These are phyloP conservation scores for Fusarium pilosicola DNA, from an alignment of 2,329 filamentous ascomycete genomes.

Conservation along the genomic window DNA sequence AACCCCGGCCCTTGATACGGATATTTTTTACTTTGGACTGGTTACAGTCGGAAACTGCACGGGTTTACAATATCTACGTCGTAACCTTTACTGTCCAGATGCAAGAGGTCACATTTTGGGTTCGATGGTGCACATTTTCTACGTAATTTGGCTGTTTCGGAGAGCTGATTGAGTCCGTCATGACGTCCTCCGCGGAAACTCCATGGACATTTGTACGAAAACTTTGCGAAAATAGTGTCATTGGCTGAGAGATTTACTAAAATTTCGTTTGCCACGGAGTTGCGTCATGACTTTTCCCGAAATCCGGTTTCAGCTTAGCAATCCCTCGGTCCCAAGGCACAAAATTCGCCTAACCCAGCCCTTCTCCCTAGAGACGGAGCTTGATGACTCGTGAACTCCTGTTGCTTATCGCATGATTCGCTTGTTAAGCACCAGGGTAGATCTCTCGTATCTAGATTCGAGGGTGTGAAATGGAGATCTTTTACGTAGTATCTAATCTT, in stretches of 20 bases:
- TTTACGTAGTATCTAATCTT: neutral
- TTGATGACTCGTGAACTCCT: conserved; percentile 5
- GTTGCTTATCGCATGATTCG: conserved; percentile 13
- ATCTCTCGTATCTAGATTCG: conserved; percentile 25
- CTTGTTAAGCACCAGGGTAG: conserved; percentile 20
- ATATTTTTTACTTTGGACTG: neutral
- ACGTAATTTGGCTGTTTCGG: neutral
- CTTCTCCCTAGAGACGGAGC: conserved; percentile 1
- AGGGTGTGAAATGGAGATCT: neutral
- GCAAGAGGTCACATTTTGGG: neutral
- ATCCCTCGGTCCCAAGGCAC: neutral
- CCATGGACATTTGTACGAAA: conserved; percentile 9
- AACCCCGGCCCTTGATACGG: conserved; percentile 8
- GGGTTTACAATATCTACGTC: neutral
- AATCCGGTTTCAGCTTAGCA: conserved; percentile 16
- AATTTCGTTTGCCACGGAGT: conserved; percentile 7
- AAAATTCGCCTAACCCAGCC: neutral
- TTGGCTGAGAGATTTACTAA: neutral
- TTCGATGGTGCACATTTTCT: neutral
- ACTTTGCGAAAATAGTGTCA: neutral
- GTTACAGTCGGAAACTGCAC: neutral
- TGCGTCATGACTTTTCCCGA: conserved; percentile 14
- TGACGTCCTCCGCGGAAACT: neutral
- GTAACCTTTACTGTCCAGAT: neutral
- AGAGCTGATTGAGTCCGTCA: neutral